Base-by-base conservation (phyloP, 345 rosid genomes). In the Camelina sativa region DNA sequence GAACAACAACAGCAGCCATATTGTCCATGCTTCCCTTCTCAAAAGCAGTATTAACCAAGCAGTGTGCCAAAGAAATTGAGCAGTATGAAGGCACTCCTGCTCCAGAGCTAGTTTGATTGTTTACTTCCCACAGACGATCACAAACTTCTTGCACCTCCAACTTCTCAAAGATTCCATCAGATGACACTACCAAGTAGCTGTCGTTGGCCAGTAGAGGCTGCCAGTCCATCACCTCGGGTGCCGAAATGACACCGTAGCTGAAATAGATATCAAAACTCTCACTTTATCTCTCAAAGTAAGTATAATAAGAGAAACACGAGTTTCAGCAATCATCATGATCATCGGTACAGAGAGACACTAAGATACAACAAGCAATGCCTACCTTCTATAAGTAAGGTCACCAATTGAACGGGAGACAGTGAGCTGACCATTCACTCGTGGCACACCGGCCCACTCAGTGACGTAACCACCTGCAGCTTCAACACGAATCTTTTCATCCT, bases 141-240 rank as follows among this genome's bases (percentile, higher is more conserved):
- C 98, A 91, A 52, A 87, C 96, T 34, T 89, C 93, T 73, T 89
- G 92, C 75, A 85, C 75, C 75, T 86, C 82, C 83, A 88, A 65
- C 76, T 85, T 88, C 80, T 91, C 98, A 81, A 93, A 91, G 75
- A 93, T 72, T 54, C 98, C 98, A 87, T 93, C 98, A n/a, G 98
- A 85, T 73, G 96, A 96, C 79, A 84, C 96, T 62, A 93, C 92
- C 80, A 93, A 80, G 81, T 87, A 93, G 71, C 90, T 89, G 81
- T 93, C 93, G 71, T 88, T 93, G 55, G 79, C 76, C 67, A 82
- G 62, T 35, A 93, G 75, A 76, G 86, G 83, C 67, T 82, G 88
- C 96, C 98, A 93, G 74, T 88, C 92, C 65, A 82, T 83, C 77
- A 93, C 89, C 85, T 93, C 97, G 1, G 98, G 98, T 72, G 84